These are phyloP conservation scores for Coffea canephora DNA, from an alignment of 257 asterid species.

Conservation along the genomic window DNA sequence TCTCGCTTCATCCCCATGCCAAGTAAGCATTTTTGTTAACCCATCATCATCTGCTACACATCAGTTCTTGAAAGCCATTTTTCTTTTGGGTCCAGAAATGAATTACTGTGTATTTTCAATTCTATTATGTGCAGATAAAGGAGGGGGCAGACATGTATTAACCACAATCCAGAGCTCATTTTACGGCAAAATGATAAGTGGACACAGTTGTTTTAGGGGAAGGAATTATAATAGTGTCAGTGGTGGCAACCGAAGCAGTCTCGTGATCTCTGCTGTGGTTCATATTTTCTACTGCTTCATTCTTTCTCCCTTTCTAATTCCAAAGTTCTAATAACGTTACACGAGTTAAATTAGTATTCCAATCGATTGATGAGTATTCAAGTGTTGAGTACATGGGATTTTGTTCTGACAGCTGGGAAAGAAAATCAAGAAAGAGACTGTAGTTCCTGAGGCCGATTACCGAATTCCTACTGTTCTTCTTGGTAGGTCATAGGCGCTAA, in stretches of 20 bases:
- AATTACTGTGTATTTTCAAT: background rate
- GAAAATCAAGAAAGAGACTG: conserved; percentile 56
- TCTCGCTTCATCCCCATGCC: conserved; percentile 41
- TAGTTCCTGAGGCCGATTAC: conserved; percentile 87
- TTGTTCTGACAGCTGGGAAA: conserved; percentile 55
- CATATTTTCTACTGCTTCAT: conserved; percentile 5
- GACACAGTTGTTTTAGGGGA: conserved; percentile 19
- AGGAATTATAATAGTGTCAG: conserved; percentile 17
- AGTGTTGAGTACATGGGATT: background rate
- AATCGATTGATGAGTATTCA: background rate
- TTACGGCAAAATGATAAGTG: conserved; percentile 30
- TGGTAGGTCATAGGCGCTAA: conserved; percentile 36
- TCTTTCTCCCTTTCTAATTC: background rate
- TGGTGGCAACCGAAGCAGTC: conserved; percentile 29
- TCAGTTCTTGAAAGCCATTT: background rate
- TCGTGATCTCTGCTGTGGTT: conserved; percentile 56
- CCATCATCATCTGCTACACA: no score
- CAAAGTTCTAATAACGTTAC: background rate
- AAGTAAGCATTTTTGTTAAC: conserved; percentile 31
- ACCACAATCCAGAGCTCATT: conserved; percentile 39
- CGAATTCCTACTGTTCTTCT: conserved; percentile 79
- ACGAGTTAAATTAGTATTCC: background rate
- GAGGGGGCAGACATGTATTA: conserved; percentile 25
- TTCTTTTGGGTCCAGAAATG: background rate
- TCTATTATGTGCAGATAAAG: conserved; percentile 35